Evolutionary conservation across 257 asterid genomes (phyloP).

Genomic region (Haberlea rhodopensis): DNA sequence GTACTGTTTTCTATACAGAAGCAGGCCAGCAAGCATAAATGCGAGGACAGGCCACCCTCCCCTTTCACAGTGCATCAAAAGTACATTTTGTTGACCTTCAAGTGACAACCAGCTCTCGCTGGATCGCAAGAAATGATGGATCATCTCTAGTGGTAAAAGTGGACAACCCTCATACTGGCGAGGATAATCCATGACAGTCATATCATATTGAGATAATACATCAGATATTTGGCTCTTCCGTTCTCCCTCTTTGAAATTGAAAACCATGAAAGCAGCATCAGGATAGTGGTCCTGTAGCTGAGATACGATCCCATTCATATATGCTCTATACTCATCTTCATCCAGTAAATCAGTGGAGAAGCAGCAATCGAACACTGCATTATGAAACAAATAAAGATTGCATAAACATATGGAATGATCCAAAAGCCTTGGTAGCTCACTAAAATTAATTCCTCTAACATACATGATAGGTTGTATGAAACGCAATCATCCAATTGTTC

Average conservation of each 20-base stretch:
- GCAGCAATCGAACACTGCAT: slow-evolving; percentile 96
- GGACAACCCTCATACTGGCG: slow-evolving; percentile 93
- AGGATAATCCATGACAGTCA: slow-evolving; percentile 99
- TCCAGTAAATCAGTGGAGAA: slow-evolving; percentile 85
- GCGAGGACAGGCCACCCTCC: slow-evolving; percentile 99
- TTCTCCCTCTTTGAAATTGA: slow-evolving; percentile 90
- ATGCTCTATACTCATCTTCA: slow-evolving; percentile 84
- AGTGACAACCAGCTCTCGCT: slow-evolving; percentile 99
- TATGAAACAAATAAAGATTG: slow-evolving; percentile 27
- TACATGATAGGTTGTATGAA: background rate
- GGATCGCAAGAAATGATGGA: slow-evolving; percentile 91
- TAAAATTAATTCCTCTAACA: background rate
- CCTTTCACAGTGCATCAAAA: slow-evolving; percentile 93
- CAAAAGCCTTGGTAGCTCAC: slow-evolving; percentile 18
- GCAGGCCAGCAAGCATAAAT: slow-evolving; percentile 98
- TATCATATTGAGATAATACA: slow-evolving; percentile 81
- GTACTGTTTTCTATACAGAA: slow-evolving; percentile 88
- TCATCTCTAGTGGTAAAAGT: slow-evolving; percentile 87
- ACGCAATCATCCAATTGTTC: slow-evolving; percentile 16
- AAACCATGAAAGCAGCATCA: slow-evolving; percentile 98
- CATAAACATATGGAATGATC: slow-evolving; percentile 19
- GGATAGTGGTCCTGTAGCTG: slow-evolving; percentile 97
- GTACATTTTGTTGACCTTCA: slow-evolving; percentile 97
- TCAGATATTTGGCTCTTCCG: slow-evolving; percentile 89
- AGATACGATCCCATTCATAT: slow-evolving; percentile 91